Percentiles rank a stretch among this genome's conserved stretches.
phyloP scores from a whole-genome alignment of 176 grass and related monocot species.

The Pharus latifolius region DNA sequence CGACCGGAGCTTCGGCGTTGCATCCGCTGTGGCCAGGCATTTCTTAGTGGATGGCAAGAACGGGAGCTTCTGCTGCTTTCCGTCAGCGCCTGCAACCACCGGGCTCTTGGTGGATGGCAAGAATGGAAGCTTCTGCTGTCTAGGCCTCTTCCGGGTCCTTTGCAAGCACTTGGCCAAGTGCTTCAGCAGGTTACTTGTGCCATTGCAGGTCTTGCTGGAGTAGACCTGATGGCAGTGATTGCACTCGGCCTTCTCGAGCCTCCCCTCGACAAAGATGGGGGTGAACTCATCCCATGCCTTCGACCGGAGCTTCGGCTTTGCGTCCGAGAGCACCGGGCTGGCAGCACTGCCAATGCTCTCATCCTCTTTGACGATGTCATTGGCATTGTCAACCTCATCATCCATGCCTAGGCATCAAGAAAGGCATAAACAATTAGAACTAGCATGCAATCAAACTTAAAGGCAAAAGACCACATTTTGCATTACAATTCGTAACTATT shows the following conservation, averaged over 20 bases:
- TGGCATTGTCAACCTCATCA: background rate
- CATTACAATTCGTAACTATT: no score
- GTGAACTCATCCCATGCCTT: slow-evolving; percentile 28
- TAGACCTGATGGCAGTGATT: slow-evolving; percentile 5
- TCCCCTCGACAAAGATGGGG: background rate
- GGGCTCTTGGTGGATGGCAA: background rate
- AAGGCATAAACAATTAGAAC: background rate
- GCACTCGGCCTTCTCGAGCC: slow-evolving; percentile 4
- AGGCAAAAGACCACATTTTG: no score
- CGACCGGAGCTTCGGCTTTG: background rate
- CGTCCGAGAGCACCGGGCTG: background rate
- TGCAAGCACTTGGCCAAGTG: background rate
- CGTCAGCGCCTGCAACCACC: background rate
- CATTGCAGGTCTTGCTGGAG: background rate
- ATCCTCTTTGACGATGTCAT: background rate
- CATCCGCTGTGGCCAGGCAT: background rate
- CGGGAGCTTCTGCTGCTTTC: slow-evolving; percentile 14
- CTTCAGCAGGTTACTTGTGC: slow-evolving; percentile 7
- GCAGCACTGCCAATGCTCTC: slow-evolving; percentile 3
- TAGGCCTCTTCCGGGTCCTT: background rate
- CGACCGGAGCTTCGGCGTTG: background rate
- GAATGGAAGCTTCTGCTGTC: background rate
- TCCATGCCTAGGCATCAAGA: slow-evolving; percentile 4
- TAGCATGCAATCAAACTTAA: no score
- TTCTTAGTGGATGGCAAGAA: background rate